Percentiles rank a stretch among this genome's conserved stretches.
These are phyloP conservation scores for Zasmidium citrigriseum DNA, from an alignment of 2,329 filamentous ascomycete species.

Conservation along the genomic window DNA sequence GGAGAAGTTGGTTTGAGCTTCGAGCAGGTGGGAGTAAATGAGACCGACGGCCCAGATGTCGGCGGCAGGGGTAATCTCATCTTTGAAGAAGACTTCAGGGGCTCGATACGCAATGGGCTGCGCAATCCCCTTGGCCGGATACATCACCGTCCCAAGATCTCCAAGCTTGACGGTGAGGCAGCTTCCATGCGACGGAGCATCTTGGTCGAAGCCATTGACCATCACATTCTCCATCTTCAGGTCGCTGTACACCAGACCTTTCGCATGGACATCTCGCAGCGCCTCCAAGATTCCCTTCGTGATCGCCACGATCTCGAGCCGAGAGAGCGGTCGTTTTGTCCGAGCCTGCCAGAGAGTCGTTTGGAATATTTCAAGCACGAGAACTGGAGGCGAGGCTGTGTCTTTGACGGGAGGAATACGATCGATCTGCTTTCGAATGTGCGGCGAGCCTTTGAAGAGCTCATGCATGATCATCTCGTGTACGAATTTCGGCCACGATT, in stretches of 20 bases:
- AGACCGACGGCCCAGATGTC: conserved; percentile 34
- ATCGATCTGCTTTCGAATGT: conserved; percentile 29
- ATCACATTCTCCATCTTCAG: conserved; percentile 35
- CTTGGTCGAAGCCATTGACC: conserved; percentile 27
- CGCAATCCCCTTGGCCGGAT: conserved; percentile 26
- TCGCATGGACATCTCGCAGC: conserved; percentile 26
- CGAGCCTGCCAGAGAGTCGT: conserved; percentile 30
- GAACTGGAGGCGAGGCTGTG: conserved; percentile 20
- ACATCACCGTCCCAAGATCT: conserved; percentile 31
- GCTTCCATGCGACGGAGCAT: conserved; percentile 13
- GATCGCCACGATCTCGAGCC: conserved; percentile 26
- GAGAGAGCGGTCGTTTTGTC: conserved; percentile 27
- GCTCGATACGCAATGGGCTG: conserved; percentile 33
- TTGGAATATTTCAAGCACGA: conserved; percentile 30
- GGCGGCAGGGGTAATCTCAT: conserved; percentile 26
- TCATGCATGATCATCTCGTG: conserved; percentile 36
- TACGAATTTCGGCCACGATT: conserved; percentile 27
- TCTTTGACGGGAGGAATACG: conserved; percentile 24
- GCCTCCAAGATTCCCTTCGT: conserved; percentile 26
- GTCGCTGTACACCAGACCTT: conserved; percentile 32
- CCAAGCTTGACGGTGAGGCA: conserved; percentile 28
- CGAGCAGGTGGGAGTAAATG: conserved; percentile 31
- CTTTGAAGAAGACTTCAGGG: conserved; percentile 33
- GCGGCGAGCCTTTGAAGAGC: conserved; percentile 26
- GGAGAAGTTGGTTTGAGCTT: conserved; percentile 27